Conservation (phyloP, 306 rosid species). For the Medicago truncatula region MtrunA17r5.0-ANR NC_053042.1:14264501-14265000, state of each 20-base stretch:
- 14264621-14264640: slow-evolving; percentile 65
- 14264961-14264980: too few species aligned
- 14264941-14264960: too few species aligned
- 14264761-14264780: too few species aligned
- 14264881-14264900: too few species aligned
- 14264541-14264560: slow-evolving; percentile 15
- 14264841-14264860: too few species aligned
- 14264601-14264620: slow-evolving; percentile 40
- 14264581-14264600: slow-evolving; percentile 31
- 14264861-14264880: too few species aligned
- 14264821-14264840: too few species aligned
- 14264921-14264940: too few species aligned
- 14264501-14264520: slow-evolving; percentile 35
- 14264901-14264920: too few species aligned
- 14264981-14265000: too few species aligned
- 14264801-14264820: too few species aligned
- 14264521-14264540: slow-evolving; percentile 7
- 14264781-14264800: too few species aligned
- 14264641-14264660: slow-evolving; percentile 97
- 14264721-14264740: slow-evolving; percentile 75
- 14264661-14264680: slow-evolving; percentile 64
- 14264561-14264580: slow-evolving; percentile 42
- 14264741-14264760: background rate
- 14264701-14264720: slow-evolving; percentile 77
- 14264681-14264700: slow-evolving; percentile 32